Percentiles rank a stretch among this genome's conserved stretches.
phyloP scores from a whole-genome alignment of 1,284 basidiomycete genomes.

The Trichosporon sp. region DNA sequence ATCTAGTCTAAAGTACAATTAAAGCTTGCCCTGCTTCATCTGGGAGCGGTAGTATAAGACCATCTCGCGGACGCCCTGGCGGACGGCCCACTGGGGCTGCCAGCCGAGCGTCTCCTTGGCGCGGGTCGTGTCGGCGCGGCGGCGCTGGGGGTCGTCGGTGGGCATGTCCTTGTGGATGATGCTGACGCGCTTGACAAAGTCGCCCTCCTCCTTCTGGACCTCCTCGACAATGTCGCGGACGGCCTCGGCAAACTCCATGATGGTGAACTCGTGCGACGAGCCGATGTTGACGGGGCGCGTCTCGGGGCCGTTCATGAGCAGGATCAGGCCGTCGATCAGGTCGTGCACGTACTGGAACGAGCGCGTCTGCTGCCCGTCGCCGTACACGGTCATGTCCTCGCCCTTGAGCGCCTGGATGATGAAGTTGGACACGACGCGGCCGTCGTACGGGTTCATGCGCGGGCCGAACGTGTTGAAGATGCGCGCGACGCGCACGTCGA shows the following conservation, averaged over 20 bases:
- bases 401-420: slow-evolving; percentile 93
- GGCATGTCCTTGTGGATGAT: slow-evolving; percentile 82
- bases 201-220: slow-evolving; percentile 76
- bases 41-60: slow-evolving; percentile 23
- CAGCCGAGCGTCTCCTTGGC: slow-evolving; percentile 81
- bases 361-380: slow-evolving; percentile 90
- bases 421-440: slow-evolving; percentile 96
- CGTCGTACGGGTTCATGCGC: slow-evolving; percentile 87
- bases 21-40: slow-evolving; percentile 19
- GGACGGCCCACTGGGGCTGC: slow-evolving; percentile 73
- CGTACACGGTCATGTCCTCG: slow-evolving; percentile 94
- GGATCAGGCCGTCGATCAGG: slow-evolving; percentile 63
- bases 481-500: slow-evolving; percentile 90
- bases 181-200: slow-evolving; percentile 58
- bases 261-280: slow-evolving; percentile 88
- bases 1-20: neutral
- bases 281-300: slow-evolving; percentile 93
- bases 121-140: slow-evolving; percentile 84
- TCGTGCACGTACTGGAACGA: slow-evolving; percentile 82
- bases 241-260: slow-evolving; percentile 79
- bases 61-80: slow-evolving; percentile 39
- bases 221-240: slow-evolving; percentile 84
- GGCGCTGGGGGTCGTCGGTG: slow-evolving; percentile 88
- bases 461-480: slow-evolving; percentile 72
- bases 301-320: slow-evolving; percentile 86